Percentiles rank a stretch among this genome's conserved stretches.
These are phyloP conservation scores for Thermothelomyces thermophilus DNA, from an alignment of 2,329 filamentous ascomycete species.

Conservation along the genomic window DNA sequence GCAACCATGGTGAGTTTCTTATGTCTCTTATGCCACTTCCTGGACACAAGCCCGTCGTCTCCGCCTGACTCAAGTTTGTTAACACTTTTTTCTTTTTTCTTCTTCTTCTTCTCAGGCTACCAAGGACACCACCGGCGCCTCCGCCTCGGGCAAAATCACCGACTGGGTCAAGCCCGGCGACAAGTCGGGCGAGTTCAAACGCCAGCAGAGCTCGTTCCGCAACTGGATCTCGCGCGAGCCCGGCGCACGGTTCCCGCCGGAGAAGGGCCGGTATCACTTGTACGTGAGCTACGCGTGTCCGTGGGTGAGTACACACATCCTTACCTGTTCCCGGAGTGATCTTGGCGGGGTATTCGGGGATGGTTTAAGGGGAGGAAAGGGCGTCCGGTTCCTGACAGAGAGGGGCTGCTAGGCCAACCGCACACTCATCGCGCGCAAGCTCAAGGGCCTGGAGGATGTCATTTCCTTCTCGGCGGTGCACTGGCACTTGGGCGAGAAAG, in stretches of 20 bases:
- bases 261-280: constrained; percentile 88
- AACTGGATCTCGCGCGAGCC: constrained; percentile 67
- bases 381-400: no score
- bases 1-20: constrained; percentile 1
- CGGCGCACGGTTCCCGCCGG: constrained; percentile 70
- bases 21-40: no score
- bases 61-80: no score
- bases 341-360: no score
- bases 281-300: constrained; percentile 93
- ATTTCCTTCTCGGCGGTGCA: constrained; percentile 78
- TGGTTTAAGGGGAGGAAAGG: no score
- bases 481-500: constrained; percentile 70
- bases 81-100: no score
- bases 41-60: no score
- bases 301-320: constrained; percentile 50
- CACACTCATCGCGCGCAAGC: constrained; percentile 75
- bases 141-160: constrained; percentile 51
- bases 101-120: constrained; percentile 3
- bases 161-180: constrained; percentile 76
- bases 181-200: constrained; percentile 86
- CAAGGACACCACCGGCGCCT: constrained; percentile 21
- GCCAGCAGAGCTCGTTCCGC: constrained; percentile 75
- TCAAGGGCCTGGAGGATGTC: constrained; percentile 87
- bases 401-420: constrained; percentile 66
- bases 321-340: no score